Evolutionary conservation across 192 early-diverging fungal species (phyloP).

Genomic region (Mortierella alpina): DNA sequence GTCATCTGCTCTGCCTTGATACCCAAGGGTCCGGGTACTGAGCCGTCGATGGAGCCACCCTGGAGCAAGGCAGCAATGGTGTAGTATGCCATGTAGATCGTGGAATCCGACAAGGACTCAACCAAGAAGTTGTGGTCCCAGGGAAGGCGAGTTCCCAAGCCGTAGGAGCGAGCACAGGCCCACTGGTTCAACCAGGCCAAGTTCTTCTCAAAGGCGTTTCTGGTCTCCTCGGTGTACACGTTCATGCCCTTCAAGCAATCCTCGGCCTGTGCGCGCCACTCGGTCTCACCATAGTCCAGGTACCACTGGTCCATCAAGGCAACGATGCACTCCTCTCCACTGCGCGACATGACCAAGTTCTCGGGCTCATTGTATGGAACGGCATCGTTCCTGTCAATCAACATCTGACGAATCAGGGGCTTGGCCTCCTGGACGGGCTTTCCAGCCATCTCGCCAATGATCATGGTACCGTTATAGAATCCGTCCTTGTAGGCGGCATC

Average conservation of each 20-base stretch:
- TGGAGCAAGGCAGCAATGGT: constrained; percentile 95
- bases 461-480: constrained; percentile 92
- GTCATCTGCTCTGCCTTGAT: constrained; percentile 90
- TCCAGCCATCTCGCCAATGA: constrained; percentile 85
- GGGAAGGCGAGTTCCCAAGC: constrained; percentile 91
- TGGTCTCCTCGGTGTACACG: constrained; percentile 82
- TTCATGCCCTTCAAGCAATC: constrained; percentile 86
- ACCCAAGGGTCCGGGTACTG: constrained; percentile 76
- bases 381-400: constrained; percentile 78
- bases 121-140: constrained; percentile 95
- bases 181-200: constrained; percentile 96
- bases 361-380: constrained; percentile 98
- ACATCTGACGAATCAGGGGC: constrained; percentile 76
- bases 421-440: constrained; percentile 93
- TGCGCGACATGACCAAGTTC: constrained; percentile 89
- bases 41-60: constrained; percentile 85
- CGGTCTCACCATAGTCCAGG: constrained; percentile 94
- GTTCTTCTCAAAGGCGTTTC: constrained; percentile 85
- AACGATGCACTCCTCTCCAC: constrained; percentile 97
- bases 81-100: constrained; percentile 99
- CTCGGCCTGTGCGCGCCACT: constrained; percentile 82
- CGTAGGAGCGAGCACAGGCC: constrained; percentile 96
- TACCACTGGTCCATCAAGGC: constrained; percentile 98
- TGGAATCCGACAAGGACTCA: constrained; percentile 97
- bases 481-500: constrained; percentile 97